Conservation (phyloP, 2,329 filamentous ascomycete species). For the Fusarium sp. region DNA sequence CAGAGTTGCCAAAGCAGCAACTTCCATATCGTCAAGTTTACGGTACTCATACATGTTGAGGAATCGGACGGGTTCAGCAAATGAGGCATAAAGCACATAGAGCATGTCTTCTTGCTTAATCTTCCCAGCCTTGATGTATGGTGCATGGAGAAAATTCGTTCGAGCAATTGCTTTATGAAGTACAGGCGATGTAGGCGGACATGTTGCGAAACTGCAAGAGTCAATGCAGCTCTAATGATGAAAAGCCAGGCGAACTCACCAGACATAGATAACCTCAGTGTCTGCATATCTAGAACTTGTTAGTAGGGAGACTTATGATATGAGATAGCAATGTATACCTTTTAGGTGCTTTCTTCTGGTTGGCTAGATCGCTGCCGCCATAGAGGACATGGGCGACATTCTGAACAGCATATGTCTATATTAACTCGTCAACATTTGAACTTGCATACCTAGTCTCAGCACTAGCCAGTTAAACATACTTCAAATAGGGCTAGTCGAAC, state of each 20-base stretch:
- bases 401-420: conserved; percentile 55
- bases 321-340: conserved; percentile 38
- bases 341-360: conserved; percentile 48
- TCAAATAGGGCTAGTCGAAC: conserved; percentile 56
- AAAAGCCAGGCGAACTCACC: conserved; percentile 39
- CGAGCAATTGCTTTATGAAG: conserved; percentile 52
- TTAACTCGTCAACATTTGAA: not conserved
- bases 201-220: conserved; percentile 45
- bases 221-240: not conserved
- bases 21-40: conserved; percentile 71
- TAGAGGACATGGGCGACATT: conserved; percentile 52
- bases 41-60: conserved; percentile 78
- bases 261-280: conserved; percentile 51
- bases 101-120: conserved; percentile 54
- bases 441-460: not conserved
- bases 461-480: conserved; percentile 31
- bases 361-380: conserved; percentile 51
- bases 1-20: conserved; percentile 73
- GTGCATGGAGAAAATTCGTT: conserved; percentile 54
- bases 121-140: conserved; percentile 51
- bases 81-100: conserved; percentile 65
- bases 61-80: conserved; percentile 73
- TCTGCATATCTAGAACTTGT: conserved; percentile 53
- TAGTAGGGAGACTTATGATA: not conserved
- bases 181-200: conserved; percentile 43